phyloP scores from a whole-genome alignment of 164 flowering plant genomes.

The Aristolochia contorta region DNA sequence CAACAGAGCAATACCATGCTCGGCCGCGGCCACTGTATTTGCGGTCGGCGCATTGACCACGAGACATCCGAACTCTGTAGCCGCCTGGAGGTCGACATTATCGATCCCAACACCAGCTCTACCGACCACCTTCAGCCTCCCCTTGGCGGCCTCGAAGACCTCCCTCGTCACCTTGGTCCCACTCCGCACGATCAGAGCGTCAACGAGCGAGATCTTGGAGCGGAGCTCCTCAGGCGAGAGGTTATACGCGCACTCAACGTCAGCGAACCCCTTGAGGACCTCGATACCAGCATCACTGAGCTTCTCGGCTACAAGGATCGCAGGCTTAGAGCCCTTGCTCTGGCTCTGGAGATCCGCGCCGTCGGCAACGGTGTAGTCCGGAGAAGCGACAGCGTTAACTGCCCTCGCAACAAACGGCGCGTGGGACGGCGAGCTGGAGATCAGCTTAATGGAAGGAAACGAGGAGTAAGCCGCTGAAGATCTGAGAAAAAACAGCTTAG shows the following conservation, averaged over 20 bases:
- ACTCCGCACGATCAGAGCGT: constrained; percentile 87
- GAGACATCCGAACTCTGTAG: constrained; percentile 80
- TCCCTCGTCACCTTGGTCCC: constrained; percentile 77
- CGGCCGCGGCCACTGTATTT: constrained; percentile 90
- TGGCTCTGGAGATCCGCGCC: constrained; percentile 1
- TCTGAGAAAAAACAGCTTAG: neutral
- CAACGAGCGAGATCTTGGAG: constrained; percentile 50
- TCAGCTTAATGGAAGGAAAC: constrained; percentile 2
- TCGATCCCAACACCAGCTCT: constrained; percentile 97
- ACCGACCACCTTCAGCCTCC: constrained; percentile 82
- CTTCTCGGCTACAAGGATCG: constrained; percentile 83
- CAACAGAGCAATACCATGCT: constrained; percentile 86
- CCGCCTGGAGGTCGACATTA: constrained; percentile 91
- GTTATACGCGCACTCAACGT: constrained; percentile 60
- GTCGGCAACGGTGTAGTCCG: neutral
- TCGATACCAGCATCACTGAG: constrained; percentile 74
- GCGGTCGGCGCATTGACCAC: constrained; percentile 97
- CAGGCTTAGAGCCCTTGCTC: constrained; percentile 26
- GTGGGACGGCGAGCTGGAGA: neutral
- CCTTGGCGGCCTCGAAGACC: constrained; percentile 74
- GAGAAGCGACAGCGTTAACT: neutral
- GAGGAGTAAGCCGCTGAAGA: constrained; percentile 8
- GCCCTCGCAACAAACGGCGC: constrained; percentile 5
- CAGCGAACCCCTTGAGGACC: constrained; percentile 41
- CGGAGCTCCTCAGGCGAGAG: constrained; percentile 57